Base-by-base conservation (phyloP, 2,329 filamentous ascomycete species). In the Aspergillus transmontanensis region DNA sequence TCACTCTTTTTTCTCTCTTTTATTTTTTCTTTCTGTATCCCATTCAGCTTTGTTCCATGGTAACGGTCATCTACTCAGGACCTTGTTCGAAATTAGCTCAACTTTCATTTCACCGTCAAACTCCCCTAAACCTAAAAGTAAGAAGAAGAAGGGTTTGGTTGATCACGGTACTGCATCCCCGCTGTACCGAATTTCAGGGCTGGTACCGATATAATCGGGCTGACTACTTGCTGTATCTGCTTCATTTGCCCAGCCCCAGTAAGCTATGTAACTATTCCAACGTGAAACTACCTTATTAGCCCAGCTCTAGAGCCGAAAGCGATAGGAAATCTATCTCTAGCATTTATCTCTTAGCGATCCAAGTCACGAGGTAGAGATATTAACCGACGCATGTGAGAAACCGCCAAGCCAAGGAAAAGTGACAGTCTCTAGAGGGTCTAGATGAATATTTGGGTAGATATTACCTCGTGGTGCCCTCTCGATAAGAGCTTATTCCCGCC, bases 1-100 rank as follows among this genome's bases (percentile, higher is more conserved):
- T 48, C 23, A 26, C 26, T 56, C 6, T 48, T 39, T 21, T 32
- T 51, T n/a, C 34, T 21, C 19, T 48, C 23, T 58, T 39, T 34
- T 34, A 12, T 4, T 34, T 34, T 34, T 9, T 51, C 28, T 48
- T 48, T 19, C 28, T 19, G n/a, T 26, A 2, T 55, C 14, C 16
- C n/a, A 26, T 45, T n/a, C 46, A 59, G 57, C 32, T 41, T 59
- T 50, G 30, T 53, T 23, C 57, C 48, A 23, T 41, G 32, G 45
- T 50, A 41, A 30, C 21, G 16, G 6, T 41, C 34, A 36, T 59
- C 46, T 41, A 59, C 34, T 26, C n/a, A 50, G 43, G n/a, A 36
- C 46, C 57, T 21, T 59, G n/a, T 26, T 41, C 12, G 32, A 41
- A 53, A 28, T 41, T 53, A 43, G 34, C 21, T 43, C 32, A 14